A percentile compares a stretch with the other conserved stretches of the same genome.
Conservation (phyloP, 2,329 filamentous ascomycete genomes). For the Talaromyces sp. region DNA sequence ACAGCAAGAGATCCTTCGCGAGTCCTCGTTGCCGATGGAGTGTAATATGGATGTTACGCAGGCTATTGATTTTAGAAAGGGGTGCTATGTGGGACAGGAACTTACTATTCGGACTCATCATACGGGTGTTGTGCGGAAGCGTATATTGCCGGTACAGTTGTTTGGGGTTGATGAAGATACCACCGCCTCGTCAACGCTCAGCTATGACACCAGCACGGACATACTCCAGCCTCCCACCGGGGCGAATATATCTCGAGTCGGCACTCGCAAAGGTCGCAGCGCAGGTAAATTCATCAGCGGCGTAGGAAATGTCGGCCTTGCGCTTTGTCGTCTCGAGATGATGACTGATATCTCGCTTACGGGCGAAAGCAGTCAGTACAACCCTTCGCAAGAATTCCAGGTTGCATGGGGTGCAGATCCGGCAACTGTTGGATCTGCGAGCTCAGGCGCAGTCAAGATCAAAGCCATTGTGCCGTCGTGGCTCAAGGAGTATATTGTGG, state of each 20-base stretch:
- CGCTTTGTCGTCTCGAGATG: conserved; percentile 78
- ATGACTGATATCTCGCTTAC: conserved; percentile 80
- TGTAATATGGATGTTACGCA: conserved; percentile 82
- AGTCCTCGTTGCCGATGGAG: conserved; percentile 77
- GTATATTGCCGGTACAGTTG: conserved; percentile 75
- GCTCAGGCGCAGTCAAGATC: conserved; percentile 49
- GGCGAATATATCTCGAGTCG: conserved; percentile 54
- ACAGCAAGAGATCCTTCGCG: conserved; percentile 69
- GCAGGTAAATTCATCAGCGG: conserved; percentile 78
- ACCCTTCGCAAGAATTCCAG: conserved; percentile 60
- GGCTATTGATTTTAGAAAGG: conserved; percentile 89
- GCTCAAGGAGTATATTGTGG: conserved; percentile 50
- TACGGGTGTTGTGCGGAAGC: conserved; percentile 86
- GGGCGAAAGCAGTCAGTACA: conserved; percentile 61
- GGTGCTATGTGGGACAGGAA: conserved; percentile 96
- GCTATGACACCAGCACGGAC: conserved; percentile 31
- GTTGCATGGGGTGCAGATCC: conserved; percentile 51
- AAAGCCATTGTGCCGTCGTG: conserved; percentile 85
- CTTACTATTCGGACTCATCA: conserved; percentile 94
- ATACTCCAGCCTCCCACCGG: conserved; percentile 35
- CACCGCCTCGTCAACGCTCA: conserved; percentile 36
- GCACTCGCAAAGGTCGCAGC: conserved; percentile 58
- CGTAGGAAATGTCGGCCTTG: conserved; percentile 82
- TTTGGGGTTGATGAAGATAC: conserved; percentile 53
- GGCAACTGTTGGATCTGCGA: conserved; percentile 22